phyloP scores from a whole-genome alignment of 2,329 filamentous ascomycete species.

The Cladorrhinum sp. region DNA sequence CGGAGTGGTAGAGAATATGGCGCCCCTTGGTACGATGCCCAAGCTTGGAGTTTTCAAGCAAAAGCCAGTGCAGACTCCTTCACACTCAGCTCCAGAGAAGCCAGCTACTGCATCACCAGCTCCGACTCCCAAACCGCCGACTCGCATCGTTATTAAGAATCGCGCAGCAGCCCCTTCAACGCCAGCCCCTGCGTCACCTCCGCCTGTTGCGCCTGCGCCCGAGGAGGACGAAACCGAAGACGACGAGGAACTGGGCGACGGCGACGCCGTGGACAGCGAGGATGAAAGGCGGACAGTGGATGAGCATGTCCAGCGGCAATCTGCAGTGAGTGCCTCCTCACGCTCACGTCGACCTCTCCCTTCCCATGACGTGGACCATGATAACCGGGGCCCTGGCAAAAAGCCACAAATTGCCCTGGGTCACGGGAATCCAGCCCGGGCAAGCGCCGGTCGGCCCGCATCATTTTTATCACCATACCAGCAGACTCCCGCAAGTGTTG shows the following conservation, averaged over 20 bases:
- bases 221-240: slow-evolving; percentile 30
- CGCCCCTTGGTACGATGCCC: slow-evolving; percentile 71
- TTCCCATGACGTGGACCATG: slow-evolving; percentile 20
- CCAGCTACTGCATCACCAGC: background rate
- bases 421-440: slow-evolving; percentile 25
- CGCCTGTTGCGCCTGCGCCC: slow-evolving; percentile 18
- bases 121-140: slow-evolving; percentile 18
- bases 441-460: slow-evolving; percentile 17
- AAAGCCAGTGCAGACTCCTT: slow-evolving; percentile 33
- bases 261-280: slow-evolving; percentile 11
- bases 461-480: slow-evolving; percentile 24
- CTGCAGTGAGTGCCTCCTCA: slow-evolving; percentile 12
- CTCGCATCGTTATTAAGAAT: slow-evolving; percentile 48
- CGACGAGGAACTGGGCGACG: slow-evolving; percentile 22
- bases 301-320: slow-evolving; percentile 5
- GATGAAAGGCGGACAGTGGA: slow-evolving; percentile 14
- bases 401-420: slow-evolving; percentile 18
- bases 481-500: slow-evolving; percentile 21
- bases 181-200: slow-evolving; percentile 21
- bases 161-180: slow-evolving; percentile 30
- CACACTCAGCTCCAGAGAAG: slow-evolving; percentile 17
- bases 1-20: slow-evolving; percentile 81
- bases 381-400: slow-evolving; percentile 18
- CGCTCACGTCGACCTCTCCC: slow-evolving; percentile 22
- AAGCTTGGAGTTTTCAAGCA: slow-evolving; percentile 57